Evolutionary conservation across 805 yeast species (phyloP), one percentile per base, ranked within the genome.

Genomic region (Torulaspora quercuum): DNA sequence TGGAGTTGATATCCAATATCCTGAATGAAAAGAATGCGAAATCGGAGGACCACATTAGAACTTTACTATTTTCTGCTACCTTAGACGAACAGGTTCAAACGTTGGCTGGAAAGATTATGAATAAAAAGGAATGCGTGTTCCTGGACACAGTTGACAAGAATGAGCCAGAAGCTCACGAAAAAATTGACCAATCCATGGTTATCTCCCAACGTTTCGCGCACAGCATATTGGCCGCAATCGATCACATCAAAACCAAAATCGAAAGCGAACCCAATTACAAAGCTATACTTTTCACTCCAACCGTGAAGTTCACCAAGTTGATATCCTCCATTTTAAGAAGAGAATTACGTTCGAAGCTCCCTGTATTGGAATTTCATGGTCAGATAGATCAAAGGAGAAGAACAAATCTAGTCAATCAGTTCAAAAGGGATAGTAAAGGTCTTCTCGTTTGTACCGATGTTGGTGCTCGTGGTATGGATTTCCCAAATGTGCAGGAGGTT

Each of bases 391-490:
- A 86, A 64, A 66, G 69, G 16, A 71, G 67, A 29, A 79, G 97
- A 58, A 82, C 80, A 44, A 64, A 68, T 43, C 61, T 76, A 16
- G 76, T 83, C 23, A 68, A 67, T 33, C 53, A 55, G 22, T 84
- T 80, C 68, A 73, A 79, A 46, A 56, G 53, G 37, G 49, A 68
- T 10, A 51, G 56, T 16, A 41, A 51, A 7, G 83, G 86, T 38
- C 56, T 89, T 29, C 69, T 90, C 39, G 75, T 90, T 37, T 80
- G 90, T 38, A 84, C 96, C 5, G 95, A 88, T 63, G 97, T 90
- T 41, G 94, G 89, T 44, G 96, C 97, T 9, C 78, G 97, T 65
- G 97, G 97, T 49, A 80, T 90, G 82, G 97, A 90, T 67, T 85
- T 90, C 72, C 92, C 89, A 39, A 76, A 77, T 50, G 94, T 90